Conservation (phyloP, 352 stramenopile genomes). For the Globisporangium rhizosaccharum region DNA sequence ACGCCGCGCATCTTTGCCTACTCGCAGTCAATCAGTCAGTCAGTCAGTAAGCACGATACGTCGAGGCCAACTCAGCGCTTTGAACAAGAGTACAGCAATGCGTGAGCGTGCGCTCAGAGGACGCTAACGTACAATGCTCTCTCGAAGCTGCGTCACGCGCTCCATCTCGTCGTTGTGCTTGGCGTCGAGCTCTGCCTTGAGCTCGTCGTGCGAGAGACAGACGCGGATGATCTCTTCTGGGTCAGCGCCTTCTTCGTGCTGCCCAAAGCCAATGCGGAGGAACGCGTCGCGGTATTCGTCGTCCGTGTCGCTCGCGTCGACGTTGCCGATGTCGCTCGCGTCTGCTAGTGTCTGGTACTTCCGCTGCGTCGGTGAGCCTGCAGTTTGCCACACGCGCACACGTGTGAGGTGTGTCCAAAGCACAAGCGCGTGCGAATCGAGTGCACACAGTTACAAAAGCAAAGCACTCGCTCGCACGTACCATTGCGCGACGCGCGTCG, state of each 20-base stretch:
- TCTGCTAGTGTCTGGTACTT: not conserved
- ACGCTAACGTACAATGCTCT: constrained; percentile 47
- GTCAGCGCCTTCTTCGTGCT: constrained; percentile 46
- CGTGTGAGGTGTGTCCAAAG: not conserved
- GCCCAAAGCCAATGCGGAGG: constrained; percentile 59
- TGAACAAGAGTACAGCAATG: not conserved
- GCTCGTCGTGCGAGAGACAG: constrained; percentile 55
- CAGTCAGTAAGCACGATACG: not conserved
- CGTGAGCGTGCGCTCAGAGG: too few relatives aligned
- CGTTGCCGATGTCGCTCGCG: too few relatives aligned
- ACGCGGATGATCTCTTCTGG: constrained; percentile 66
- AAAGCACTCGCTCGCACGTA: not conserved
- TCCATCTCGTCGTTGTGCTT: constrained; percentile 64
- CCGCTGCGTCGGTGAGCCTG: constrained; percentile 8
- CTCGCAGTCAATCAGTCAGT: not conserved
- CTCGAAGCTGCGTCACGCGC: constrained; percentile 37
- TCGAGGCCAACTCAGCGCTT: not conserved
- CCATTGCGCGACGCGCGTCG: constrained; percentile 1
- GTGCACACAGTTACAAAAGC: too few relatives aligned
- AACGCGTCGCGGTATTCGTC: constrained; percentile 56
- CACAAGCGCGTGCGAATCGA: too few relatives aligned
- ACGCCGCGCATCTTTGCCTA: constrained; percentile 46
- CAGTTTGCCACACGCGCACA: not conserved
- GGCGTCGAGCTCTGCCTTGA: constrained; percentile 60
- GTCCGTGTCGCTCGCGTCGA: constrained; percentile 1